Evolutionary conservation across 192 early-diverging fungal species (phyloP), one percentile per base, ranked within the genome.

Genomic region (Coemansia sp.): DNA sequence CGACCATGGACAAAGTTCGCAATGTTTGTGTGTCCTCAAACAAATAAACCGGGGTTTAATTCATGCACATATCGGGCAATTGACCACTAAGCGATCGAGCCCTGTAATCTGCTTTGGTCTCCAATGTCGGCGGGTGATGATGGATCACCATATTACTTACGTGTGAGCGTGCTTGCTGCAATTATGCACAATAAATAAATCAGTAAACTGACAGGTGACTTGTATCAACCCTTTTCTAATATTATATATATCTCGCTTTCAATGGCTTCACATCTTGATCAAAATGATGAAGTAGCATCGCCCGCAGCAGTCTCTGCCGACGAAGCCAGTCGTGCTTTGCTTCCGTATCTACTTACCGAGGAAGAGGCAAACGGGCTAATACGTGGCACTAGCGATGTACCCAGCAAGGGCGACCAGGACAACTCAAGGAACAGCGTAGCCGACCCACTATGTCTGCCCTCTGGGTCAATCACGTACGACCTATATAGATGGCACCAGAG

Each of bases 381-480:
- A 11, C 46, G 65, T 16, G 47, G 62, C 34, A 62, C 68, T 18
- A 69, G 40, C 53, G 57, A 68, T 34, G 40, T 27, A 6, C 43
- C 50, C 22, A 41, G 58, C 15, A 52, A 27, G 8, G 66, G 47
- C 15, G 75, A 65, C 43, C 33, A 40, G 18, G 70, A 65, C 47
- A 71, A 46, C 22, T 60, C 62, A 15, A 62, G 36, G 31, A 44
- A 33, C 36, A 63, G 60, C 47, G 29, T 78, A 44, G 74, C 67
- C n/a, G 76, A 84, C 49, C 73, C 82, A 9, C 84, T 88, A 73
- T 79, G 77, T 53, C 68, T 92, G 33, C 77, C 82, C 34, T 90
- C 89, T 9, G 93, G 91, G n/a, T 89, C 90, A 50, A 91, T 90
- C 62, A 94, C 95, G 0, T 89, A 91, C 46, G 91, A 94, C 72